Base-by-base conservation (phyloP, 257 asterid genomes). In the Lithospermum erythrorhizon region DNA sequence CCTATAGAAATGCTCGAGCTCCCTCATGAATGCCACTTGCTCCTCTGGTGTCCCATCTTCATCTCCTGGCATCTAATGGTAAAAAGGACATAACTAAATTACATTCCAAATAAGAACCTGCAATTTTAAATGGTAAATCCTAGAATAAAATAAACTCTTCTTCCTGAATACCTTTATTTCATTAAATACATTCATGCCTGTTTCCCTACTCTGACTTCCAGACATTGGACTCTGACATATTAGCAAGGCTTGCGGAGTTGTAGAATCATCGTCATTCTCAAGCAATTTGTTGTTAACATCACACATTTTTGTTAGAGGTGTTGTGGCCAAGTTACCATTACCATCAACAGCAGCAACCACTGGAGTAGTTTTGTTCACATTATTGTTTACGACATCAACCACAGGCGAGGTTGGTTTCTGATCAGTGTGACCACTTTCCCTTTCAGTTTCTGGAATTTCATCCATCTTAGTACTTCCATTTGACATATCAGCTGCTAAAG, bases 31-130 rank as follows among this genome's bases (percentile, higher is more conserved):
- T 60, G 85, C 78, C 55, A 83, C 85, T 74, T 87, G 98, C 52
- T 83, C 95, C 58, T 82, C 98, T 55, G 87, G 85, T 20, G 95
- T 82, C 59, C 96, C 96, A 56, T 85, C 93, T 59, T 82, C 96
- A 69, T 66, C 67, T 69, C 81, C 95, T 32, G 69, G 75, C 77
- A 77, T 74, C 96, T 90, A 70, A 65, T 24, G 4, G 27, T 24
- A 24, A 24, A 24, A 4, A 24, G 2, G 27, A 24, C 4, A 24
- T 24, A 66, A 49, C 14, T 9, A 37, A 9, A 37, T 37, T 37
- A 37, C 9, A 9, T 9, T 37, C 8, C 48, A 4, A 9, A 37
- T 37, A 37, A 37, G 2, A 10, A 37, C 48, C 6, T 37, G 6
- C 8, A 37, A 37, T 37, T 1, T 37, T 37, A 37, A 1, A 37